Evolutionary conservation across 495 filamentous ascomycete genomes (phyloP).

Genomic region (Penicillium soppii): DNA sequence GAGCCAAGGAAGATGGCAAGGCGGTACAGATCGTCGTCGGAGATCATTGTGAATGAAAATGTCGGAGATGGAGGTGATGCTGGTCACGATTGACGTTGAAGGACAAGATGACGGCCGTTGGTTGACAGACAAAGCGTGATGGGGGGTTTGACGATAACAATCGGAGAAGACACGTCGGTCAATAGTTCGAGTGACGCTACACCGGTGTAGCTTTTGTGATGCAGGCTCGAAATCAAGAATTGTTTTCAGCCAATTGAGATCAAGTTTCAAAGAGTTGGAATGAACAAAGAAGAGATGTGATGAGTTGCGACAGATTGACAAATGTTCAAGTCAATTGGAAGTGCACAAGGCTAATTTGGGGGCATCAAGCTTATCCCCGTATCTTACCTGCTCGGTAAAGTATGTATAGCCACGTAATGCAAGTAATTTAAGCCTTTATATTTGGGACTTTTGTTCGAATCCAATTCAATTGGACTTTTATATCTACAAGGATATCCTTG

Average conservation of each 20-base stretch:
- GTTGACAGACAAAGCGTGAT: not conserved
- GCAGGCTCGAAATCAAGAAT: not conserved
- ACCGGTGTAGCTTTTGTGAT: not conserved
- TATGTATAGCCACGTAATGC: not conserved
- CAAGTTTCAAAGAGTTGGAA: not conserved
- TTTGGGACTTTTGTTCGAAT: not conserved
- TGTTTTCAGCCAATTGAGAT: not conserved
- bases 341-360: no score
- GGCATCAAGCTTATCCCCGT: no score
- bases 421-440: not conserved
- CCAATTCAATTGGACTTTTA: not conserved
- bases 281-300: not conserved
- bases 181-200: not conserved
- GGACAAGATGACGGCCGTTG: not conserved
- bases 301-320: no score
- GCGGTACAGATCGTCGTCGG: slow-evolving; percentile 77
- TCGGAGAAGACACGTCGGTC: slow-evolving; percentile 7
- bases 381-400: not conserved
- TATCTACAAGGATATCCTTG: not conserved
- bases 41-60: slow-evolving; percentile 62
- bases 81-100: not conserved
- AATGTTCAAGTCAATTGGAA: no score
- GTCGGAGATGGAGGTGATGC: not conserved
- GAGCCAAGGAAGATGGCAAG: slow-evolving; percentile 94
- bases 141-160: not conserved